phyloP scores from a whole-genome alignment of 2,329 filamentous ascomycete genomes.

The Lecanicillium sp. region DNA sequence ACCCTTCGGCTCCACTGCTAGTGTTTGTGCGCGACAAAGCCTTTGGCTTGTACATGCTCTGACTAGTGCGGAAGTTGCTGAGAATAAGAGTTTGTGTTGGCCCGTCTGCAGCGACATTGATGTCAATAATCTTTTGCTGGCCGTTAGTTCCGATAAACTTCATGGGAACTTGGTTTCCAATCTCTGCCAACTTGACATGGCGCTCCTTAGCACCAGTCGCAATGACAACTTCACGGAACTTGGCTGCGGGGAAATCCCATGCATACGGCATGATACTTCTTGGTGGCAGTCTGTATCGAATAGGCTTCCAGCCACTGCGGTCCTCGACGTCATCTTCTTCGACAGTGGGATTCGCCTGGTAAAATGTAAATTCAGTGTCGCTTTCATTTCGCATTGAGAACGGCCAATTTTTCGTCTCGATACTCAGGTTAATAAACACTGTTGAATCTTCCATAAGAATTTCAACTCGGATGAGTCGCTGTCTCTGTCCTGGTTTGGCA shows the following conservation, averaged over 20 bases:
- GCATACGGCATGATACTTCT: slow-evolving; percentile 99
- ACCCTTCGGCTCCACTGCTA: slow-evolving; percentile 47
- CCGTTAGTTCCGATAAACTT: slow-evolving; percentile 65
- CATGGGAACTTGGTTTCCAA: slow-evolving; percentile 92
- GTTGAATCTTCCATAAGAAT: slow-evolving; percentile 89
- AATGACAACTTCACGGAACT: slow-evolving; percentile 87
- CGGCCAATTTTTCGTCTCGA: slow-evolving; percentile 93
- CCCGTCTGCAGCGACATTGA: slow-evolving; percentile 91
- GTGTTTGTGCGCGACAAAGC: slow-evolving; percentile 39
- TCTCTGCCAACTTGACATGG: slow-evolving; percentile 91
- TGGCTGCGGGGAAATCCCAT: slow-evolving; percentile 98
- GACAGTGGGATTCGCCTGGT: slow-evolving; percentile 85
- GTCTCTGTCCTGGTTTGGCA: slow-evolving; percentile 80
- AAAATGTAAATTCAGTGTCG: slow-evolving; percentile 93
- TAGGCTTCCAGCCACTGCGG: slow-evolving; percentile 81
- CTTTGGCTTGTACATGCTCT: slow-evolving; percentile 74
- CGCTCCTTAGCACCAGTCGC: slow-evolving; percentile 49
- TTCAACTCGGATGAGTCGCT: slow-evolving; percentile 80
- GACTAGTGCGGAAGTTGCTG: slow-evolving; percentile 87
- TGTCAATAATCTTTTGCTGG: slow-evolving; percentile 82
- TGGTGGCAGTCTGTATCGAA: slow-evolving; percentile 84
- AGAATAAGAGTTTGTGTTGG: slow-evolving; percentile 91
- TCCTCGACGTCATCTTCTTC: slow-evolving; percentile 85
- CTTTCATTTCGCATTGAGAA: slow-evolving; percentile 99
- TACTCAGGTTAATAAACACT: slow-evolving; percentile 82